phyloP scores from a whole-genome alignment of 768 basidiomycete species.

The Paxillus involutus region DNA sequence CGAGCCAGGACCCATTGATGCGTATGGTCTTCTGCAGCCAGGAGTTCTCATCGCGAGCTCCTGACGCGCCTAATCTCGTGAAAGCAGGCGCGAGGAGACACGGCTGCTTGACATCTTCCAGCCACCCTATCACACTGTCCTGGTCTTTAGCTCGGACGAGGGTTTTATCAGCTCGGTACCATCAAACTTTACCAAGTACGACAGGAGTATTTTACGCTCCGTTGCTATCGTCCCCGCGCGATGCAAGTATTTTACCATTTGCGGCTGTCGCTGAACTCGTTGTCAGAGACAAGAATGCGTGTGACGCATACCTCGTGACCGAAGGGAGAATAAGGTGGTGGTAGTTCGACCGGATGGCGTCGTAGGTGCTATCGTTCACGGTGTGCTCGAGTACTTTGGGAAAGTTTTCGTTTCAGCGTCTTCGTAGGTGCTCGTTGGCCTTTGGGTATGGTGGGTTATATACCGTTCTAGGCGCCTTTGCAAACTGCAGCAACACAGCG shows the following conservation, averaged over 20 bases:
- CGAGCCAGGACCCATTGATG: neutral
- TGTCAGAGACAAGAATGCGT: slow-evolving; percentile 34
- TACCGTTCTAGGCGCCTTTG: too few relatives aligned
- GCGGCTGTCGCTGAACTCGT: slow-evolving; percentile 20
- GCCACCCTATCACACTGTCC: too few relatives aligned
- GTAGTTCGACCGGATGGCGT: too few relatives aligned
- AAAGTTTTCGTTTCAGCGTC: slow-evolving; percentile 10
- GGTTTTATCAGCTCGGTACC: slow-evolving; percentile 1
- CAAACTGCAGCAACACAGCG: too few relatives aligned
- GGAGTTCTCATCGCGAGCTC: slow-evolving; percentile 8
- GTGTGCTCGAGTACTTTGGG: slow-evolving; percentile 10
- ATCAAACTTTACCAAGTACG: neutral
- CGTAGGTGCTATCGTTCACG: too few relatives aligned
- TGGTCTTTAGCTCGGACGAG: slow-evolving; percentile 6
- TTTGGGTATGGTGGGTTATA: too few relatives aligned
- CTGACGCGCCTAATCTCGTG: slow-evolving; percentile 10
- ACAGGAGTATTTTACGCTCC: neutral
- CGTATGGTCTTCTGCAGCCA: slow-evolving; percentile 10
- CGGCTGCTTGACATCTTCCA: slow-evolving; percentile 9
- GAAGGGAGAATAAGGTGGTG: too few relatives aligned
- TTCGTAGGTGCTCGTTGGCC: neutral
- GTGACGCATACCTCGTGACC: too few relatives aligned
- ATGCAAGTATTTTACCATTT: neutral
- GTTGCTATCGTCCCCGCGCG: slow-evolving; percentile 3
- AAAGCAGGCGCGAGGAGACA: neutral